Base-by-base conservation (phyloP, 148 eudicot genomes). In the Rhododendron vialii region DNA sequence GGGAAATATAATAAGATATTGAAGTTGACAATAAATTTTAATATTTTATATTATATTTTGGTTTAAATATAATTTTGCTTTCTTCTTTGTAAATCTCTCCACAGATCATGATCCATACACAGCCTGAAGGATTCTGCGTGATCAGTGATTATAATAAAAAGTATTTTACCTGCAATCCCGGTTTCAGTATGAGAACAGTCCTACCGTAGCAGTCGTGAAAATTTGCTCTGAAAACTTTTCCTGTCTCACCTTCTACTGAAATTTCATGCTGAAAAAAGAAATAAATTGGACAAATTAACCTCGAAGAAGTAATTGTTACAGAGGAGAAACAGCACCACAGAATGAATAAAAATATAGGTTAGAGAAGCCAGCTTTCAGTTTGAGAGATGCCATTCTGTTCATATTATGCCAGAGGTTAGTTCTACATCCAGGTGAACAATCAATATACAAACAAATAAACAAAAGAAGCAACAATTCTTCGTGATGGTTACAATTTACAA, bases 241-340 rank as follows among this genome's bases (percentile, higher is more conserved):
- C 96, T 2, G 96, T 93, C 85, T 92, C 96, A 78, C 94, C 93
- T 88, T 92, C 96, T 79, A n/a, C 87, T 20, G 96, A 92, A 79
- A 94, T 91, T 84, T 94, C 92, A 83, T 84, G 84, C 96, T 94
- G 87, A 33, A 71, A 87, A 85, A 17, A 43, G 24, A 69, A 69
- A 81, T 7, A 45, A 24, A 59, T 50, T 86, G 28, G 50, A 22
- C 67, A 86, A 65, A 81, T 43, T 47, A 71, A 50, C 43, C 61
- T 50, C 47, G 5, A 73, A 57, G 47, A 73, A 71, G 65, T 48
- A 33, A 20, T 0, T 10, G 2, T 30, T 9, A 20, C 3, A 71
- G 3, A 30, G 26, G 20, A 17, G 47, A 5, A 24, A 83, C 61
- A 43, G 22, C 35, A 69, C 14, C 12, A 73, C 63, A 83, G 47